Conservation (phyloP, 257 asterid genomes). For the Solanum clarkiae region DNA sequence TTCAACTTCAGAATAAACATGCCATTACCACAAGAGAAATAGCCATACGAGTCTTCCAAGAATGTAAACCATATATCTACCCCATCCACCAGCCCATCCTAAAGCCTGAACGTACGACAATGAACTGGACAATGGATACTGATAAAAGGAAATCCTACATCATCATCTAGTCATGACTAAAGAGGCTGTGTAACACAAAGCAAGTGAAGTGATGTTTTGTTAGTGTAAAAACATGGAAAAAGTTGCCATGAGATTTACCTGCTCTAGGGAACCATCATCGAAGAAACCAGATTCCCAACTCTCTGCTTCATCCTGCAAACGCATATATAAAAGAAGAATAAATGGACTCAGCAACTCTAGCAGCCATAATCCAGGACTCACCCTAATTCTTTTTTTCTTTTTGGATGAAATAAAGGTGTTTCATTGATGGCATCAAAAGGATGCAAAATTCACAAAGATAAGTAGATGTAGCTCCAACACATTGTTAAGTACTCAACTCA, state of each 20-base stretch:
- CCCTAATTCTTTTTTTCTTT: background rate
- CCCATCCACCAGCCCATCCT: background rate
- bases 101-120: background rate
- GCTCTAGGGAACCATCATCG: conserved; percentile 31
- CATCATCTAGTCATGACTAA: background rate
- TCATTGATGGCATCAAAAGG: background rate
- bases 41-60: background rate
- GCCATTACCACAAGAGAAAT: background rate
- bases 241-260: conserved; percentile 31
- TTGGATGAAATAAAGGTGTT: background rate
- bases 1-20: background rate
- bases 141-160: background rate
- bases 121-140: background rate
- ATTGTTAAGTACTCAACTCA: background rate
- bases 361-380: background rate
- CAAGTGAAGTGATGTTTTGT: background rate
- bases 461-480: background rate
- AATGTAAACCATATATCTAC: background rate
- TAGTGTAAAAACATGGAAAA: background rate
- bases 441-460: background rate
- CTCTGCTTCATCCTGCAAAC: conserved; percentile 78
- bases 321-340: background rate
- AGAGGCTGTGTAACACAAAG: background rate
- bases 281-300: conserved; percentile 57
- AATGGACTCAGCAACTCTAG: background rate